These are phyloP conservation scores for Chrysosporium keratinophilum DNA, from an alignment of 2,329 filamentous ascomycete genomes.

Conservation along the genomic window DNA sequence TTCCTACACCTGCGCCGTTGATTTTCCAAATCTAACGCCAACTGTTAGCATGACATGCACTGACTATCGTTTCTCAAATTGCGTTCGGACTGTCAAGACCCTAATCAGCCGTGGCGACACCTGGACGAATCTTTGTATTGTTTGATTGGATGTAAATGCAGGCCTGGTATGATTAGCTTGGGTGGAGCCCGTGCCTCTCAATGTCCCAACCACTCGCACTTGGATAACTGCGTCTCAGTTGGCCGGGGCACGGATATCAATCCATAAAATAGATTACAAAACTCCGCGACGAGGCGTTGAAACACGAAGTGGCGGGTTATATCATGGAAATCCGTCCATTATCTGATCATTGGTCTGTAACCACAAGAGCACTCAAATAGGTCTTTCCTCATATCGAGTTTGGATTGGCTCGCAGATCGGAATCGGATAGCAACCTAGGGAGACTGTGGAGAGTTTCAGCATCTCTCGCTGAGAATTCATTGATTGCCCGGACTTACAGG, in stretches of 20 bases:
- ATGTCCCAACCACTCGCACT: background rate
- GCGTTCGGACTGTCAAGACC: background rate
- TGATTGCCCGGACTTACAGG: background rate
- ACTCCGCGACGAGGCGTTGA: background rate
- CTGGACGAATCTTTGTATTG: background rate
- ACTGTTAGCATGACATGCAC: too few species aligned
- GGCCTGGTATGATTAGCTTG: background rate
- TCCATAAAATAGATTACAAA: background rate
- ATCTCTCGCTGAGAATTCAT: background rate
- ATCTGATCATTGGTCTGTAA: background rate
- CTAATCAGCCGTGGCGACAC: background rate
- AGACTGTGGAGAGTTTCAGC: background rate
- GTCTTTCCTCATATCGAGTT: background rate
- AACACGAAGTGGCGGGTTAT: background rate
- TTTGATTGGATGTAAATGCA: background rate
- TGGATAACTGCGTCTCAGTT: background rate
- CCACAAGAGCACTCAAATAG: background rate
- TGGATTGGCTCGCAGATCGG: background rate
- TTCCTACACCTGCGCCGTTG: too few species aligned
- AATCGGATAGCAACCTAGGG: background rate
- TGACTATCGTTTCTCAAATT: background rate
- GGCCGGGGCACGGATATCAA: too few species aligned
- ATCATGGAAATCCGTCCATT: background rate
- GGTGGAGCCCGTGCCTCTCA: background rate
- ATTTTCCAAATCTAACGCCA: too few species aligned